A percentile compares a stretch with the other conserved stretches of the same genome.
Evolutionary conservation across 176 grass and related monocot genomes (phyloP).

Genomic region (Dendrocalamus sinicus): DNA sequence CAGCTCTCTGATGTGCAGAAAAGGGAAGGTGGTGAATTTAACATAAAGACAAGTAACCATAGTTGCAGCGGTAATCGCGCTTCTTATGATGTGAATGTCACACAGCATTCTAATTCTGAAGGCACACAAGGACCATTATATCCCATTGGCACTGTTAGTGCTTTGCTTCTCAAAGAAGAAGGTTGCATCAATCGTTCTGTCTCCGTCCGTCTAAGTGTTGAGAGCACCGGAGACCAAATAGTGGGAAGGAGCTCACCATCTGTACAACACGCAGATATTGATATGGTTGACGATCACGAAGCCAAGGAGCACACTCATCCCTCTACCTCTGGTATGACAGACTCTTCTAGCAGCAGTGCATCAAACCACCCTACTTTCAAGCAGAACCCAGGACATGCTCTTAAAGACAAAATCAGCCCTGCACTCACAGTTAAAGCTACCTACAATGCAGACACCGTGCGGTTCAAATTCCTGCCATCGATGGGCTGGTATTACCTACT

Average conservation of each 20-base stretch:
- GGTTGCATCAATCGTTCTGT: neutral
- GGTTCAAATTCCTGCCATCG: constrained; percentile 76
- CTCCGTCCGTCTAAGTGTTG: constrained; percentile 9
- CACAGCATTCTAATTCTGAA: constrained; percentile 31
- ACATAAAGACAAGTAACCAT: constrained; percentile 17
- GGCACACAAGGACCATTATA: constrained; percentile 15
- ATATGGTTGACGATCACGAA: constrained; percentile 42
- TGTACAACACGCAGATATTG: constrained; percentile 42
- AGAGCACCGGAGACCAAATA: neutral
- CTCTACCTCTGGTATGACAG: constrained; percentile 74
- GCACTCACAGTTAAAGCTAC: constrained; percentile 75
- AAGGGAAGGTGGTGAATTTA: constrained; percentile 39
- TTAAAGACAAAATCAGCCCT: constrained; percentile 32
- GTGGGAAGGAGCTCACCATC: constrained; percentile 28
- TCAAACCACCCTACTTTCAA: constrained; percentile 75
- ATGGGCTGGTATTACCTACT: constrained; percentile 66
- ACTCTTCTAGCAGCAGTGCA: constrained; percentile 81
- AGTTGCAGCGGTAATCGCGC: neutral
- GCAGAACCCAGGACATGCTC: constrained; percentile 31
- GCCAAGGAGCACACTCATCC: constrained; percentile 53
- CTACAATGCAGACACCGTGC: constrained; percentile 78
- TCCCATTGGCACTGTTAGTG: neutral
- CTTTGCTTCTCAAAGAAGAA: constrained; percentile 1
- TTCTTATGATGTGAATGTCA: constrained; percentile 19
- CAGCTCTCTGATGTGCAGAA: constrained; percentile 32